phyloP scores from a whole-genome alignment of 306 rosid genomes.

The Lathyrus aphaca region DNA sequence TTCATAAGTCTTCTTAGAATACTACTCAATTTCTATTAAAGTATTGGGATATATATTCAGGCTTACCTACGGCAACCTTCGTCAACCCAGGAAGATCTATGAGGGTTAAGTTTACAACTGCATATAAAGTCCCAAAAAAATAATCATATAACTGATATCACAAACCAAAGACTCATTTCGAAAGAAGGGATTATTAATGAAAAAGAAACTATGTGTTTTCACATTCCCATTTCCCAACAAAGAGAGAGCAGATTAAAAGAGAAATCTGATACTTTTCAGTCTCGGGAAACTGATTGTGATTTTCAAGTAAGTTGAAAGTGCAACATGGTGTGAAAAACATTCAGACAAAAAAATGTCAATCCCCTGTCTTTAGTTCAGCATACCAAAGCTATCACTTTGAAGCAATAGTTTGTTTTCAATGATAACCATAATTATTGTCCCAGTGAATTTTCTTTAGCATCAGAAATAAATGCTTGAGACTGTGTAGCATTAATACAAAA shows the following conservation, averaged over 20 bases:
- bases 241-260: slow-evolving; percentile 4
- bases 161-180: slow-evolving; percentile 25
- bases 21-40: slow-evolving; percentile 15
- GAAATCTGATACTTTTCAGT: slow-evolving; percentile 13
- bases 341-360: neutral
- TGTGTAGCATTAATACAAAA: neutral
- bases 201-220: slow-evolving; percentile 2
- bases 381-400: neutral
- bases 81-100: slow-evolving; percentile 99
- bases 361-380: neutral
- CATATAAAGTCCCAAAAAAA: slow-evolving; percentile 44
- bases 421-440: neutral
- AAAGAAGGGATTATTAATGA: slow-evolving; percentile 18
- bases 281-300: neutral
- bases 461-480: neutral
- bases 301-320: slow-evolving; percentile 30
- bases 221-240: slow-evolving; percentile 15
- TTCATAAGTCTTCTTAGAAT: slow-evolving; percentile 11
- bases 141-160: slow-evolving; percentile 35
- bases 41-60: slow-evolving; percentile 19
- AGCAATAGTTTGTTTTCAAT: slow-evolving; percentile 1
- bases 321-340: slow-evolving; percentile 19
- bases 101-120: slow-evolving; percentile 98
- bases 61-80: slow-evolving; percentile 97
- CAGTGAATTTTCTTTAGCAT: neutral